Percentiles rank a stretch among this genome's conserved stretches.
Evolutionary conservation across 169 alveolate genomes (phyloP).

Genomic region (Blepharisma undulans): DNA sequence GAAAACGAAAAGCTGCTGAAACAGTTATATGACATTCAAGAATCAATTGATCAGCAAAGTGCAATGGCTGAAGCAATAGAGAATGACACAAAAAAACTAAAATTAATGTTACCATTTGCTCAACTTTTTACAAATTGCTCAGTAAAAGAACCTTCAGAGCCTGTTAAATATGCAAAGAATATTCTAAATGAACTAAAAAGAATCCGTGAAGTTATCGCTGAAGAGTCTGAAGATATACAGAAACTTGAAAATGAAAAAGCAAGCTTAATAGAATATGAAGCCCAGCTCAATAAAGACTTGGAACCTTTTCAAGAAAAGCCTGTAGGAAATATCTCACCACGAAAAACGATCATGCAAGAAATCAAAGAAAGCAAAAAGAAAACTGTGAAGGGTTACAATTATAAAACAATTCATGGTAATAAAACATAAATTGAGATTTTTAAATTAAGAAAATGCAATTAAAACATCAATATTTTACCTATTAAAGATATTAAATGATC

Average conservation of each 20-base stretch:
- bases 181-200: not conserved
- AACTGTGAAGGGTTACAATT: not conserved
- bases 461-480: not conserved
- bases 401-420: not conserved
- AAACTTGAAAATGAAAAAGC: not conserved
- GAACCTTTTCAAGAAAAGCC: not conserved
- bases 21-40: not conserved
- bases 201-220: not conserved
- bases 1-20: constrained; percentile 2
- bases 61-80: not conserved
- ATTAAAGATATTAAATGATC: not conserved
- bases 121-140: not conserved
- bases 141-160: not conserved
- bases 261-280: not conserved
- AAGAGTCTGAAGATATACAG: not conserved
- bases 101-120: not conserved
- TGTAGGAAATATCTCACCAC: not conserved
- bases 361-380: not conserved
- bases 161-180: not conserved
- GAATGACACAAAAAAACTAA: not conserved
- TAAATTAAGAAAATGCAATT: not conserved
- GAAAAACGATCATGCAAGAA: not conserved
- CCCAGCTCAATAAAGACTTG: not conserved
- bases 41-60: not conserved
- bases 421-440: not conserved